Conservation (phyloP, 805 yeast genomes). For the Pichia scutulata region DNA sequence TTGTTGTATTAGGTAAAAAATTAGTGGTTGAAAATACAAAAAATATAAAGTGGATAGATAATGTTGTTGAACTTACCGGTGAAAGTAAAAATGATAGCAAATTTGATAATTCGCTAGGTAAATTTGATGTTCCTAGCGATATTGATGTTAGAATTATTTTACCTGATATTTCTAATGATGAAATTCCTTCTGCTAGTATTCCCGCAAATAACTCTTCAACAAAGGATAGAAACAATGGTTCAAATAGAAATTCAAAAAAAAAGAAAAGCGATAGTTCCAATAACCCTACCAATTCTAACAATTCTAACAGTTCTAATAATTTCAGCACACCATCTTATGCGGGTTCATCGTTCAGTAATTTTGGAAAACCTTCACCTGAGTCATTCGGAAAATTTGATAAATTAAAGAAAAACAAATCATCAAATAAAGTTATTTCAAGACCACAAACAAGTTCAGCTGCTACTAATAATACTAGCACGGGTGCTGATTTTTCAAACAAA, state of each 20-base stretch:
- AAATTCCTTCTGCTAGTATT: not conserved
- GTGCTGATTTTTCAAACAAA: not conserved
- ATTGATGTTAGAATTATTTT: not conserved
- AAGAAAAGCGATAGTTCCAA: not conserved
- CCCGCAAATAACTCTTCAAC: not conserved
- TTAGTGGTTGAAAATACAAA: constrained; percentile 22
- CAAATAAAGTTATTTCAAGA: not conserved
- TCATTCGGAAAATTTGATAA: constrained; percentile 10
- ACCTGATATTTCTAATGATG: not conserved
- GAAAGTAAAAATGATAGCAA: not conserved
- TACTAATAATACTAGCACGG: not conserved
- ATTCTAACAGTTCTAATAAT: not conserved
- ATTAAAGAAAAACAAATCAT: constrained; percentile 5
- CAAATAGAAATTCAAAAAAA: not conserved
- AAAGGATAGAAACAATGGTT: not conserved
- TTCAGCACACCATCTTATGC: constrained; percentile 6
- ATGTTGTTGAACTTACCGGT: not conserved
- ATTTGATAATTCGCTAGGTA: not conserved
- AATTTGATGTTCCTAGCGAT: not conserved
- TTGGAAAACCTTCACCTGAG: constrained; percentile 8
- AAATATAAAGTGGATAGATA: constrained; percentile 17
- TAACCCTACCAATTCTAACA: not conserved
- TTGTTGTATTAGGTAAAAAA: constrained; percentile 27
- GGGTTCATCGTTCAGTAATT: constrained; percentile 12
- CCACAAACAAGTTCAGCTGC: not conserved